Evolutionary conservation across 768 basidiomycete genomes (phyloP), one percentile per base, ranked within the genome.

Genomic region (Collybia nuda): DNA sequence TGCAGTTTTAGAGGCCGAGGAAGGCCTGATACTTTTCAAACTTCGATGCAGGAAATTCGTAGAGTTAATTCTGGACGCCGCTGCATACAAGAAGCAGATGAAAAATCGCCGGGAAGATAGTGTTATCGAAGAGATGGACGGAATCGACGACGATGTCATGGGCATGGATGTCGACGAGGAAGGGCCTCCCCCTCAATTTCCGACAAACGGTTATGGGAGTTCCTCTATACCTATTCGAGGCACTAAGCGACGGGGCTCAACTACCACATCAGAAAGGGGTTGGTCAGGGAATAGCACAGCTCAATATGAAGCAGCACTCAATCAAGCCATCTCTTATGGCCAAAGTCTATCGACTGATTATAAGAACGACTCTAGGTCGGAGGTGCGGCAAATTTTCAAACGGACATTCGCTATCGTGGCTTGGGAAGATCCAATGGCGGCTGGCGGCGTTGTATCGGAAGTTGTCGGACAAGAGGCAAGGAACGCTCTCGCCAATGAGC

Each of bases 31-130:
- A 69, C 67, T 80, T n/a, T 89, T 93, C 74, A 90, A 88, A 65
- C 67, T 95, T 57, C 80, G 86, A 21, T 91, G 90, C 68, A 79
- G 90, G 58, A 90, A 87, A 67, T 92, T 94, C 59, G 84, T 94
- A 40, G 92, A 94, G 66, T 77, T 92, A 23, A 79, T 90, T 12
- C 61, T 92, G 56, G 81, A 84, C 56, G 83, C 88, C 8, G 77
- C 82, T 5, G 87, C 85, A 53, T 69, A 87, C 53, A 81, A 83
- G 71, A 85, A 86, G 68, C 76, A 70, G 57, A 78, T 84, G 70
- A 75, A 40, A 75, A 51, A 66, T 63, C 24, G 43, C n/a, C 54
- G 55, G 22, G 56, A 56, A 17, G 76, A 74, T 49, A 64, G 68
- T 50, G 69, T 66, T 62, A 65, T 64, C 38, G 73, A 67, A 47